phyloP scores from a whole-genome alignment of 2,329 filamentous ascomycete genomes.

The Neonectria ditissima region DNA sequence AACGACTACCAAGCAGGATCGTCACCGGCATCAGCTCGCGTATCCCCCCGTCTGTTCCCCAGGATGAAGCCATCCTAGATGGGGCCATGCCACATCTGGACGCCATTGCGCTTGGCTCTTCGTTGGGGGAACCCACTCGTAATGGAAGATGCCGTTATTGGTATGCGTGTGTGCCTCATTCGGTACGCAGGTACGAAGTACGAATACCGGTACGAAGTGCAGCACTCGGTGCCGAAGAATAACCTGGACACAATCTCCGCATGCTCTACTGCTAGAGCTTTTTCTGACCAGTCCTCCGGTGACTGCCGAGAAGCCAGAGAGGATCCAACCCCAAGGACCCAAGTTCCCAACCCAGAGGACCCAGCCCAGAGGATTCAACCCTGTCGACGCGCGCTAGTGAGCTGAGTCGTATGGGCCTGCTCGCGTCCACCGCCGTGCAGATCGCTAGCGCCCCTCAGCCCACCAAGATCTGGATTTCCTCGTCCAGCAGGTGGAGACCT shows the following conservation, averaged over 20 bases:
- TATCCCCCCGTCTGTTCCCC: slow-evolving; percentile 28
- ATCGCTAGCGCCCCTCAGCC: slow-evolving; percentile 45
- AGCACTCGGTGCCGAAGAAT: slow-evolving; percentile 23
- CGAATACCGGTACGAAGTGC: neutral
- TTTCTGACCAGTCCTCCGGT: slow-evolving; percentile 21
- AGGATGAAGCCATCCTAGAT: slow-evolving; percentile 28
- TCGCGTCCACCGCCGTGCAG: slow-evolving; percentile 45
- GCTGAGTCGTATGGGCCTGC: slow-evolving; percentile 42
- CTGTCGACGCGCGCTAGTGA: slow-evolving; percentile 38
- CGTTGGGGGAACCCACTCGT: slow-evolving; percentile 8
- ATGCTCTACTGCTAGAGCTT: slow-evolving; percentile 8
- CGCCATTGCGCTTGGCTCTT: slow-evolving; percentile 3
- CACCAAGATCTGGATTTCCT: slow-evolving; percentile 45
- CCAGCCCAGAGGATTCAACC: slow-evolving; percentile 15
- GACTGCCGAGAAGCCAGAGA: slow-evolving; percentile 26
- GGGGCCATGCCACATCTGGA: slow-evolving; percentile 26
- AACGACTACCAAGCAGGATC: slow-evolving; percentile 26
- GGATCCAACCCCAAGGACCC: slow-evolving; percentile 6
- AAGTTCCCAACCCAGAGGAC: neutral
- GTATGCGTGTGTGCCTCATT: neutral
- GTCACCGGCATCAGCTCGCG: slow-evolving; percentile 29
- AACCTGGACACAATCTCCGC: slow-evolving; percentile 26
- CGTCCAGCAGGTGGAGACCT: slow-evolving; percentile 36
- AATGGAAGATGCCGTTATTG: slow-evolving; percentile 10
- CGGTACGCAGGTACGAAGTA: neutral